These are phyloP conservation scores for Aspergillus bombycis DNA, from an alignment of 2,329 filamentous ascomycete genomes.

Conservation along the genomic window DNA sequence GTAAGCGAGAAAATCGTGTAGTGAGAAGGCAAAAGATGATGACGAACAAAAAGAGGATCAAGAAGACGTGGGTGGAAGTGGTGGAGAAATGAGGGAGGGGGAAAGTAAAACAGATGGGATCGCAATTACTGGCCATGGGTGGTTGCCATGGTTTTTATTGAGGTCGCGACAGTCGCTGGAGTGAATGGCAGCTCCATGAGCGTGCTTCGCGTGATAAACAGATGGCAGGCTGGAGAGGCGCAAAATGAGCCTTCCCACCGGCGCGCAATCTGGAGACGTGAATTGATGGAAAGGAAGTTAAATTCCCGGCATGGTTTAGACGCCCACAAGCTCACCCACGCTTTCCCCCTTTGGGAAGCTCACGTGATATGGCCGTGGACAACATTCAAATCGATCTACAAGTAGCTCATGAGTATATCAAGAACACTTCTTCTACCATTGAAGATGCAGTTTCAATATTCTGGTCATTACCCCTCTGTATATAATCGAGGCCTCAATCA, in stretches of 20 bases:
- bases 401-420: not conserved
- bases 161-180: slow-evolving; percentile 15
- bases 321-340: not conserved
- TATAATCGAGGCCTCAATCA: not conserved
- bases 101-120: slow-evolving; percentile 18
- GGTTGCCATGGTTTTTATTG: slow-evolving; percentile 15
- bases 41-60: slow-evolving; percentile 10
- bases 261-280: slow-evolving; percentile 6
- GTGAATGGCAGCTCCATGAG: slow-evolving; percentile 16
- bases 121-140: slow-evolving; percentile 19
- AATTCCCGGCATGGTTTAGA: slow-evolving; percentile 5
- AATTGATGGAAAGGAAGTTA: slow-evolving; percentile 5
- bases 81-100: slow-evolving; percentile 3
- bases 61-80: not conserved
- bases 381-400: not conserved
- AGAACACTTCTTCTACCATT: not conserved
- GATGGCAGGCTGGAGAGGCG: not conserved
- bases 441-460: not conserved
- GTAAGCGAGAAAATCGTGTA: not conserved
- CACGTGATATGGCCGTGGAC: not conserved
- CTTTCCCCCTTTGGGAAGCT: not conserved
- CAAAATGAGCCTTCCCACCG: slow-evolving; percentile 5
- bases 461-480: not conserved
- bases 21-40: not conserved
- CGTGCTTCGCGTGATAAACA: not conserved